Evolutionary conservation across 1,284 basidiomycete species (phyloP).

Genomic region (Xerocomus minutiporus): DNA sequence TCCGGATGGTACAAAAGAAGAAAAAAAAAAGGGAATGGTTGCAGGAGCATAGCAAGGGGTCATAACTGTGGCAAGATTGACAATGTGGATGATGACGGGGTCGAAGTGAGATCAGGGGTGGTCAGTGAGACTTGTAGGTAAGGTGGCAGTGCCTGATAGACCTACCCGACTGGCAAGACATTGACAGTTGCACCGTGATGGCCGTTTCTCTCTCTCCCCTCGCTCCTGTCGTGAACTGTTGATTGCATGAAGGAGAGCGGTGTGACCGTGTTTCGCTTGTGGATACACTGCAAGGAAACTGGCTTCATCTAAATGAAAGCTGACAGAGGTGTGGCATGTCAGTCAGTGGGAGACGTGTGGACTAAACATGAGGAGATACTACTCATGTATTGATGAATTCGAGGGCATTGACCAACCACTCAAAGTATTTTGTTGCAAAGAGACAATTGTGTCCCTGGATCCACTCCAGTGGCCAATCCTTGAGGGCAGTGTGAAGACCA

Average conservation of each 20-base stretch:
- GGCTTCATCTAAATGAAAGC: neutral
- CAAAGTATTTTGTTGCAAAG: neutral
- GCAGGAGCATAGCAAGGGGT: no score
- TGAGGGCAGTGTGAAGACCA: neutral
- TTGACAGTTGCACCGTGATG: neutral
- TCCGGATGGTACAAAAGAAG: no score
- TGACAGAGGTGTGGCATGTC: neutral
- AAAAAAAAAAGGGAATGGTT: no score
- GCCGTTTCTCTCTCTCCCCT: neutral
- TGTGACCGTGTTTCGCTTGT: neutral
- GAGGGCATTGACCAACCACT: neutral
- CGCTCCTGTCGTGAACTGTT: neutral
- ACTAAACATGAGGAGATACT: no score
- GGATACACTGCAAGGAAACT: neutral
- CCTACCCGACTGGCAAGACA: neutral
- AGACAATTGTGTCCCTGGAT: neutral
- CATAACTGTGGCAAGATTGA: no score
- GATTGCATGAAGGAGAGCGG: neutral
- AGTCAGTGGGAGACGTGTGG: no score
- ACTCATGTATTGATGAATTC: neutral
- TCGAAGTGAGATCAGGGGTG: no score
- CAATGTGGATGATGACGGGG: no score
- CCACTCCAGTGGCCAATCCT: neutral
- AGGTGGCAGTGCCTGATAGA: no score
- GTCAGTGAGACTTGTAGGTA: no score